phyloP scores from a whole-genome alignment of 345 rosid genomes.

The Durio zibethinus region DNA sequence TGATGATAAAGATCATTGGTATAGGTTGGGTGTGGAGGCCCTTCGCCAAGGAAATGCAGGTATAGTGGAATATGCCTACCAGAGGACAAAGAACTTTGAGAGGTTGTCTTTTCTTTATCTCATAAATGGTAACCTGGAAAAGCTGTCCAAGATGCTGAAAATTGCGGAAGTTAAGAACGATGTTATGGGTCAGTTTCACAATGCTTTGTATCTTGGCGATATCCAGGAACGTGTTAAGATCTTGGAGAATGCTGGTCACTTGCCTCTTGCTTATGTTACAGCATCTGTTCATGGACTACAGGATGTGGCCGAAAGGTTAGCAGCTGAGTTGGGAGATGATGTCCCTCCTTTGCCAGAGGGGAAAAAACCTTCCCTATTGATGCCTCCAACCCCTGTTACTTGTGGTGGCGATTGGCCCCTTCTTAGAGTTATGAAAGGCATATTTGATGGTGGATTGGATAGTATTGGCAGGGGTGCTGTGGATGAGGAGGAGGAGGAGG shows the following conservation, averaged over 20 bases:
- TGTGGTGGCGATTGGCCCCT: conserved; percentile 98
- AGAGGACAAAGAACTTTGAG: conserved; percentile 93
- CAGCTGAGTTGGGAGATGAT: conserved; percentile 64
- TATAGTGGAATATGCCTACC: conserved; percentile 90
- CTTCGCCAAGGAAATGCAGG: conserved; percentile 96
- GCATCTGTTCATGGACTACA: conserved; percentile 79
- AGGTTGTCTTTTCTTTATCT: conserved; percentile 92
- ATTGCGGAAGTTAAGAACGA: conserved; percentile 93
- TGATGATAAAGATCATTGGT: conserved; percentile 95
- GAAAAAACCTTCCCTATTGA: conserved; percentile 63
- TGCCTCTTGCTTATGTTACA: conserved; percentile 82
- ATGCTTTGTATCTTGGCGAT: conserved; percentile 89
- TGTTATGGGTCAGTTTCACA: conserved; percentile 95
- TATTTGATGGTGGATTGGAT: conserved; percentile 90
- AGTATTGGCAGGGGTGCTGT: conserved; percentile 41
- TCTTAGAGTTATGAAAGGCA: conserved; percentile 86
- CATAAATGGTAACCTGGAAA: conserved; percentile 78
- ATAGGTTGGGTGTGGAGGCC: conserved; percentile 91
- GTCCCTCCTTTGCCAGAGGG: conserved; percentile 72
- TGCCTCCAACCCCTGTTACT: conserved; percentile 70
- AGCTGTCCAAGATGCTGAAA: conserved; percentile 84
- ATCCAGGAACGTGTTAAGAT: conserved; percentile 83
- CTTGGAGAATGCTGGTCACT: conserved; percentile 80
- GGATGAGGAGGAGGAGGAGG: conserved; percentile 79
- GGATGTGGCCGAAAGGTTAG: conserved; percentile 71